Evolutionary conservation across 176 grass and related monocot genomes (phyloP), one percentile per base, ranked within the genome.

Genomic region (Rhipidocladum racemiflorum): DNA sequence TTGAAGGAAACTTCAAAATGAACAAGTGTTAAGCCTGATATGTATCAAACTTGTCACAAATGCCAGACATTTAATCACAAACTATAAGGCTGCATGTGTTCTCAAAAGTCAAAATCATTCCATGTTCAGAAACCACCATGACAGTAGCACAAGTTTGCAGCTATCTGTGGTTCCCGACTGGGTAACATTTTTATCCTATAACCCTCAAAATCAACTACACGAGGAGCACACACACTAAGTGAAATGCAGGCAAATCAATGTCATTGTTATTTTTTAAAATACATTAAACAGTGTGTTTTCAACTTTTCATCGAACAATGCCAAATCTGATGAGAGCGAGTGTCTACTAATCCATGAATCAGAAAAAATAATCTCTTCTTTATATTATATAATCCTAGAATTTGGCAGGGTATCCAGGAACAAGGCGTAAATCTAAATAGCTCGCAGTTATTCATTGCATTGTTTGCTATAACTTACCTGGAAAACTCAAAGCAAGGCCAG

Each of bases 401-500:
- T 60, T 28, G 30, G 25, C 51, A 83, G 14, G 25, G 25, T 38
- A 69, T 69, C 25, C 18, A 48, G 62, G 34, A 81, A 84, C 18
- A 73, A 36, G 39, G 55, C 76, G 62, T 53, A 28, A 70, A 63
- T 68, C 54, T 55, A 75, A 68, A 61, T n/a, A 81, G 70, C 32
- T 67, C 20, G 30, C 13, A 72, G 25, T 21, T 72, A 72, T 64
- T 64, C 51, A 65, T 67, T 63, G 32, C 43, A 77, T 51, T 79
- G 23, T 28, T 25, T 67, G 35, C 36, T 42, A 24, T 55, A 64
- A 29, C 3, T 49, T 87, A 94, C 92, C 92, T 94, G 92, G 92
- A 80, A 94, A 94, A 79, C 92, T 91, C 78, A 94, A 32, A 83
- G 92, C 92, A 91, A 91, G 81, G 10, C 92, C 92, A 80, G 92